Evolutionary conservation across 2,329 filamentous ascomycete genomes (phyloP).

Genomic region (Neofusicoccum cordaticola): DNA sequence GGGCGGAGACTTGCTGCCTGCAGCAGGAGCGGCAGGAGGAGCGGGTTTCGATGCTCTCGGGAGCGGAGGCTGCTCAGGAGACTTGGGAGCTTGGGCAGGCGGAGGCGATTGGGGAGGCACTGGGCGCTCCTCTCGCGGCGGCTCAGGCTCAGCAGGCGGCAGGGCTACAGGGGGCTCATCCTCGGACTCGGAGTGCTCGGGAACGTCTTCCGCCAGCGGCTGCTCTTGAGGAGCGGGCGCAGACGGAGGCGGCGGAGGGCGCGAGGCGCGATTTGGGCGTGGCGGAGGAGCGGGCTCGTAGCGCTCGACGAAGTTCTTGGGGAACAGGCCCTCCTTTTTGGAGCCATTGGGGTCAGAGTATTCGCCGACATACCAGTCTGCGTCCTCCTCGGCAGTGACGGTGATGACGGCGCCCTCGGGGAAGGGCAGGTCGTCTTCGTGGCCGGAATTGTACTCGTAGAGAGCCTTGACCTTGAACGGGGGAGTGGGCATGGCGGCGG

Average conservation of each 20-base stretch:
- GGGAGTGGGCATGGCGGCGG: conserved; percentile 13
- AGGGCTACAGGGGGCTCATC: conserved; percentile 8
- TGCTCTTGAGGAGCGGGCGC: conserved; percentile 25
- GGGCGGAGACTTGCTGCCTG: conserved; percentile 57
- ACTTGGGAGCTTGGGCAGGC: conserved; percentile 37
- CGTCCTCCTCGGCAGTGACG: conserved; percentile 87
- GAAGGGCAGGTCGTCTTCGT: conserved; percentile 95
- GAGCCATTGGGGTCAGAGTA: conserved; percentile 73
- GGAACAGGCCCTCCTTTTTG: conserved; percentile 84
- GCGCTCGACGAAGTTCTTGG: conserved; percentile 94
- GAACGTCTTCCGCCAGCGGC: background rate
- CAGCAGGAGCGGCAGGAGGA: conserved; percentile 32
- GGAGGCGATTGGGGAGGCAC: conserved; percentile 25
- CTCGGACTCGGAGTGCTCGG: conserved; percentile 4
- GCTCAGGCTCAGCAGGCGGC: conserved; percentile 4
- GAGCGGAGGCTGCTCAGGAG: conserved; percentile 34
- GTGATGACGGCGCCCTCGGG: conserved; percentile 83
- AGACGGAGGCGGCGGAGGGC: conserved; percentile 43
- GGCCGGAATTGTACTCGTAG: conserved; percentile 88
- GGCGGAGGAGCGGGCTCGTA: conserved; percentile 90
- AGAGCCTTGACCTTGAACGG: conserved; percentile 90
- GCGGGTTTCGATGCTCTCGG: conserved; percentile 38
- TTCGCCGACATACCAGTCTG: conserved; percentile 89
- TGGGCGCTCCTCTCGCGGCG: conserved; percentile 6
- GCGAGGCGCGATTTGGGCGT: conserved; percentile 68